A percentile compares a stretch with the other conserved stretches of the same genome.
Conservation (phyloP, 371 early-diverging fungal genomes). For the Capillidium heterosporum region DNA sequence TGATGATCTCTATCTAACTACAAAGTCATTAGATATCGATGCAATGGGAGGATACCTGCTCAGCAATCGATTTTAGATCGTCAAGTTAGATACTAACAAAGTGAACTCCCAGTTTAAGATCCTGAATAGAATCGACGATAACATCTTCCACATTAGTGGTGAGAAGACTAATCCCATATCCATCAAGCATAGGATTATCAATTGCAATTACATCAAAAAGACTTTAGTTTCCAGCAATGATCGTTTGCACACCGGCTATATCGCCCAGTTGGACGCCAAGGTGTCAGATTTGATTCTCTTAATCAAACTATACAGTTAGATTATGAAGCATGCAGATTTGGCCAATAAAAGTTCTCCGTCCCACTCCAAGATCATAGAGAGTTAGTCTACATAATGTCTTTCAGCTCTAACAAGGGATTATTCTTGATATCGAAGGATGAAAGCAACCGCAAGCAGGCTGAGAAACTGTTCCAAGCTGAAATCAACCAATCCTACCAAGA, state of each 20-base stretch:
- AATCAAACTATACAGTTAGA: neutral
- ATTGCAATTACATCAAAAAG: neutral
- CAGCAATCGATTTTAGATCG: neutral
- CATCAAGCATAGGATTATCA: neutral
- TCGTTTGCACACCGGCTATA: neutral
- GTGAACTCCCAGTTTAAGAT: neutral
- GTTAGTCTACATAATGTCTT: neutral
- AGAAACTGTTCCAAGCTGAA: neutral
- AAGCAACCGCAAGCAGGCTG: neutral
- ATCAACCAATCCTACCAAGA: neutral
- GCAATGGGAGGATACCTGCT: neutral
- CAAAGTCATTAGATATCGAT: neutral
- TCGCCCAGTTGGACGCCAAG: neutral
- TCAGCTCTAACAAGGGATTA: neutral
- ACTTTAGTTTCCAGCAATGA: neutral
- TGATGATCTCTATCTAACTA: neutral
- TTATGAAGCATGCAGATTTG: neutral
- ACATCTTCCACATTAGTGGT: neutral
- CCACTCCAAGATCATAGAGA: neutral
- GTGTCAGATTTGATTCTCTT: neutral
- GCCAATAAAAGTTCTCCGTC: neutral
- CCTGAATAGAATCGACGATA: neutral
- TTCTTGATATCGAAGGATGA: neutral
- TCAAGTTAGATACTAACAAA: neutral
- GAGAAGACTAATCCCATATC: constrained; percentile 4